Evolutionary conservation across 768 basidiomycete species (phyloP).

Genomic region (Mycena galopus): DNA sequence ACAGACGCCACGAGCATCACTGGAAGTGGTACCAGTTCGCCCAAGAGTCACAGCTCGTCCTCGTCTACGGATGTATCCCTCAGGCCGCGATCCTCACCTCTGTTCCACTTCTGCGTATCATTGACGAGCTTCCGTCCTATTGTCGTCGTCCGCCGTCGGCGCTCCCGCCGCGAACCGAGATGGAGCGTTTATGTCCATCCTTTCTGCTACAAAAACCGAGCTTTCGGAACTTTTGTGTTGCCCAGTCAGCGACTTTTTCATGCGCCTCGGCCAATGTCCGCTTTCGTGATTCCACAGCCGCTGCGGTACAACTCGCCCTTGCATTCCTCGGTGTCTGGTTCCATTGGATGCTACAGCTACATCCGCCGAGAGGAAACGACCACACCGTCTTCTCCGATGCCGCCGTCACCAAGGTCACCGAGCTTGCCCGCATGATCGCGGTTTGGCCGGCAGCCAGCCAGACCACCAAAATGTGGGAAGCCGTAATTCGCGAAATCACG

Average conservation of each 20-base stretch:
- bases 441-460: conserved; percentile 33
- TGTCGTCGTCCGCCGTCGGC: conserved; percentile 58
- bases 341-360: conserved; percentile 57
- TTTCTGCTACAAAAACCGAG: conserved; percentile 69
- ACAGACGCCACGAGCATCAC: conserved; percentile 71
- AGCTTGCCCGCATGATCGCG: conserved; percentile 47
- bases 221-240: conserved; percentile 79
- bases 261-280: conserved; percentile 66
- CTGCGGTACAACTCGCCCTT: conserved; percentile 76
- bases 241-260: conserved; percentile 74
- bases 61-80: conserved; percentile 79
- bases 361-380: conserved; percentile 2
- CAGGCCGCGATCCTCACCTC: conserved; percentile 75
- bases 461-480: conserved; percentile 15
- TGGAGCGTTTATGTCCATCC: conserved; percentile 55
- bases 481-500: conserved; percentile 17
- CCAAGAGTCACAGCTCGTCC: conserved; percentile 81
- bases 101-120: conserved; percentile 72
- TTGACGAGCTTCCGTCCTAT: conserved; percentile 81
- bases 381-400: conserved; percentile 46
- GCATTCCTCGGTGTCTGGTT: conserved; percentile 81
- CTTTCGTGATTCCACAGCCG: conserved; percentile 74
- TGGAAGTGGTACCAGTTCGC: conserved; percentile 86
- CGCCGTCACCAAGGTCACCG: conserved; percentile 48
- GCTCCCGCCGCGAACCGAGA: conserved; percentile 40